These are phyloP conservation scores for Macrocybe sp. DNA, from an alignment of 1,284 basidiomycete species.

Conservation along the genomic window DNA sequence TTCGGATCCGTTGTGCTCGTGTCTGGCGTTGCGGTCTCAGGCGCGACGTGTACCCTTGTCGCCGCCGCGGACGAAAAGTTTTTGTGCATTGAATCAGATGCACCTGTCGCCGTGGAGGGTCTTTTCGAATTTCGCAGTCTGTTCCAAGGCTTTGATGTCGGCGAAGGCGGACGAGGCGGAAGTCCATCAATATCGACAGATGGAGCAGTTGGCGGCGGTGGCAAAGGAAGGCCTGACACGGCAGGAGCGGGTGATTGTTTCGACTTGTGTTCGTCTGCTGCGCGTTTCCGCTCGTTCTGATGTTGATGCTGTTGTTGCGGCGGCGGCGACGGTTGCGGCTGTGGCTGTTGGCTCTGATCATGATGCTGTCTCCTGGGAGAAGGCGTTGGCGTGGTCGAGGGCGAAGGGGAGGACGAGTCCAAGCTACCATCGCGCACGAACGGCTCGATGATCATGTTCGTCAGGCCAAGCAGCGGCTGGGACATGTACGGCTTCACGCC, in stretches of 20 bases:
- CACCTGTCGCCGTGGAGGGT: not conserved
- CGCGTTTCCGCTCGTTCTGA: too few species aligned
- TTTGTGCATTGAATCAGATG: not conserved
- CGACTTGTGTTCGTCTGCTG: too few species aligned
- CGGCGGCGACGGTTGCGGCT: too few species aligned
- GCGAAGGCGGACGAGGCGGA: not conserved
- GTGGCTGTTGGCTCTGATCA: too few species aligned
- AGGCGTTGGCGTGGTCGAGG: conserved; percentile 4
- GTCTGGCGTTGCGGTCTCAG: too few species aligned
- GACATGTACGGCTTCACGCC: conserved; percentile 39
- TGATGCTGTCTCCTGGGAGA: not conserved
- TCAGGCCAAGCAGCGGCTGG: conserved; percentile 32
- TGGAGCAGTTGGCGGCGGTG: too few species aligned
- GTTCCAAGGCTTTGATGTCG: not conserved
- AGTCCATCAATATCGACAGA: conserved; percentile 3
- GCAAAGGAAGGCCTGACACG: too few species aligned
- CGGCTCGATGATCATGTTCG: conserved; percentile 21
- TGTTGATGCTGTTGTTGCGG: too few species aligned
- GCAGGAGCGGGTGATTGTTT: too few species aligned
- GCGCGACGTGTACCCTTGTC: too few species aligned
- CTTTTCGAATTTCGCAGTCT: not conserved
- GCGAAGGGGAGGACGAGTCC: conserved; percentile 20
- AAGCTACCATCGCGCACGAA: conserved; percentile 23
- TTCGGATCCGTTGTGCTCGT: too few species aligned
- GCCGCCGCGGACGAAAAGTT: too few species aligned